Conservation (phyloP, 805 yeast species). For the Myxozyma vanderwaltii region DNA sequence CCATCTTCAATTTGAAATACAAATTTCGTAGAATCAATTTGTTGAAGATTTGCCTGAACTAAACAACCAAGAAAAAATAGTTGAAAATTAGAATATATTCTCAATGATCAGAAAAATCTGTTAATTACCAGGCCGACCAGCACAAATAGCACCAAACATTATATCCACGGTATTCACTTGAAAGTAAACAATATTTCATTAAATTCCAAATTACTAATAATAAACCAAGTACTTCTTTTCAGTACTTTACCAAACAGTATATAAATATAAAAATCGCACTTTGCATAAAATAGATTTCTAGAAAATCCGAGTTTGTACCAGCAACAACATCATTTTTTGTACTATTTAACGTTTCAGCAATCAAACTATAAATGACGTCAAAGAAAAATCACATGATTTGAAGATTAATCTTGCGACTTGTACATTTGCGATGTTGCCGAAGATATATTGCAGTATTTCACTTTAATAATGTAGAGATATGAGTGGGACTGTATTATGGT, state of each 20-base stretch:
- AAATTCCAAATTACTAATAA: too few relatives aligned
- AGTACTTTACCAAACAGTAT: too few relatives aligned
- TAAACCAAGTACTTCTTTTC: too few relatives aligned
- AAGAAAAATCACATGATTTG: not conserved
- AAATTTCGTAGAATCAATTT: slow-evolving; percentile 68
- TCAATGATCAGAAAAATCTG: not conserved
- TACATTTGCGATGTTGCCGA: too few relatives aligned
- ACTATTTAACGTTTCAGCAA: too few relatives aligned
- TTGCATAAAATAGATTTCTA: not conserved
- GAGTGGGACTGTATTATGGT: too few relatives aligned
- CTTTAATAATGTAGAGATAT: too few relatives aligned
- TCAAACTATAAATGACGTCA: not conserved
- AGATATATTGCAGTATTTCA: too few relatives aligned
- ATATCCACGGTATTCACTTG: not conserved
- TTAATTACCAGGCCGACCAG: slow-evolving; percentile 61
- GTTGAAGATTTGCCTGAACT: slow-evolving; percentile 49
- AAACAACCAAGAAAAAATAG: not conserved
- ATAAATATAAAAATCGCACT: too few relatives aligned
- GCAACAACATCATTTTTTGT: too few relatives aligned
- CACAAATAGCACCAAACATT: slow-evolving; percentile 78
- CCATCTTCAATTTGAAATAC: slow-evolving; percentile 66
- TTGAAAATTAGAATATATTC: not conserved
- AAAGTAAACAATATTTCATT: not conserved
- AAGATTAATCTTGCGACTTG: too few relatives aligned
- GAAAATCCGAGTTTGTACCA: slow-evolving; percentile 10